Percentiles rank a stretch among this genome's conserved stretches.
Evolutionary conservation across 2,329 filamentous ascomycete species (phyloP).

Genomic region (Penicillium sumatraense): DNA sequence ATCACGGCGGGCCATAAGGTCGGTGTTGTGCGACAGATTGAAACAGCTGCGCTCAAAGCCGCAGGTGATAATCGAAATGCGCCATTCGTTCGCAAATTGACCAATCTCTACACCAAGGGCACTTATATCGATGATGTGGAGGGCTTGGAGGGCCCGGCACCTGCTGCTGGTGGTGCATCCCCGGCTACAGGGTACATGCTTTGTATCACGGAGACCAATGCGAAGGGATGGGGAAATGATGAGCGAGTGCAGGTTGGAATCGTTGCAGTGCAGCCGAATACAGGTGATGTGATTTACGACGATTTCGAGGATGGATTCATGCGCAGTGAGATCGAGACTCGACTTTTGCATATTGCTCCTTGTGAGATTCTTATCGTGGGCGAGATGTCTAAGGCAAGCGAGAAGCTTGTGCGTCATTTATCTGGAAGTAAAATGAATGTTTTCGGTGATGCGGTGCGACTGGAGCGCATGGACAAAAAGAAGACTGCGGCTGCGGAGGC

Average conservation of each 20-base stretch:
- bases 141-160: constrained; percentile 65
- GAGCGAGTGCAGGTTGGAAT: constrained; percentile 93
- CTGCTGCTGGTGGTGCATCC: constrained; percentile 61
- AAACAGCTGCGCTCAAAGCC: constrained; percentile 94
- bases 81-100: constrained; percentile 89
- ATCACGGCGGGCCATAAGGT: constrained; percentile 95
- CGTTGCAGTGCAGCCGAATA: constrained; percentile 91
- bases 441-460: constrained; percentile 85
- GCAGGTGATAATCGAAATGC: constrained; percentile 92
- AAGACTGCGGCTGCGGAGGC: constrained; percentile 85
- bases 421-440: constrained; percentile 89
- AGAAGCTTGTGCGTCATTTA: constrained; percentile 88
- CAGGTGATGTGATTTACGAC: constrained; percentile 94
- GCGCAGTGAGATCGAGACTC: constrained; percentile 92
- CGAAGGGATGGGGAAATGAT: constrained; percentile 81
- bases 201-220: constrained; percentile 83
- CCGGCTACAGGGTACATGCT: constrained; percentile 82
- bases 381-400: constrained; percentile 83
- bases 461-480: constrained; percentile 75
- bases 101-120: constrained; percentile 96
- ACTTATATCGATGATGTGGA: constrained; percentile 96
- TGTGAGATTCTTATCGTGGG: constrained; percentile 95
- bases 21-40: constrained; percentile 89
- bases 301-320: constrained; percentile 97
- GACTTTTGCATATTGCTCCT: constrained; percentile 92